Conservation (phyloP, 805 yeast genomes). For the Metschnikowia matae region DNA sequence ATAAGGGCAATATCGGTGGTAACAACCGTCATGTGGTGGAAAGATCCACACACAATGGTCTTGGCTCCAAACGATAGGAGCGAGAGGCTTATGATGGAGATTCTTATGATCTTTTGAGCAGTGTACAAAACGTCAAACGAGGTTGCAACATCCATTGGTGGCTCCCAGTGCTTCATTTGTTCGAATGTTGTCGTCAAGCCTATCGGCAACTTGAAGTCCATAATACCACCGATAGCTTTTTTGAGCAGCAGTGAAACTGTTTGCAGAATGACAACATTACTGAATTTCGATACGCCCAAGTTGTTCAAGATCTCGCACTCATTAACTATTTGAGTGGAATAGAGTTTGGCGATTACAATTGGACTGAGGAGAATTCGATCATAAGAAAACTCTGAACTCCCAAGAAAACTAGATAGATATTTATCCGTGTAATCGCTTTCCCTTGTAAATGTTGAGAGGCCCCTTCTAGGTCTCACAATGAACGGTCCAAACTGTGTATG, state of each 20-base stretch:
- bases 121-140: neutral
- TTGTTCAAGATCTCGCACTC: neutral
- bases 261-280: neutral
- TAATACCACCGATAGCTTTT: neutral
- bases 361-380: neutral
- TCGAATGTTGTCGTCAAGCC: neutral
- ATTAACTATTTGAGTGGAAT: neutral
- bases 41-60: neutral
- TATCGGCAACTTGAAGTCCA: neutral
- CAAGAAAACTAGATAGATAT: neutral
- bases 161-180: neutral
- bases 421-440: neutral
- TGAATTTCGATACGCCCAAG: neutral
- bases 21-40: neutral
- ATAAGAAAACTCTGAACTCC: neutral
- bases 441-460: neutral
- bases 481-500: conserved; percentile 1
- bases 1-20: conserved; percentile 1
- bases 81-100: neutral
- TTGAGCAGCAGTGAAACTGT: neutral
- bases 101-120: neutral
- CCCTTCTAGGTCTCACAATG: neutral
- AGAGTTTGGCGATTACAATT: conserved; percentile 1
- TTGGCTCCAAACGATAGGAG: neutral
- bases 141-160: neutral